Evolutionary conservation across 73 alveolate species (phyloP).

Genomic region (Effrenium voratum): DNA sequence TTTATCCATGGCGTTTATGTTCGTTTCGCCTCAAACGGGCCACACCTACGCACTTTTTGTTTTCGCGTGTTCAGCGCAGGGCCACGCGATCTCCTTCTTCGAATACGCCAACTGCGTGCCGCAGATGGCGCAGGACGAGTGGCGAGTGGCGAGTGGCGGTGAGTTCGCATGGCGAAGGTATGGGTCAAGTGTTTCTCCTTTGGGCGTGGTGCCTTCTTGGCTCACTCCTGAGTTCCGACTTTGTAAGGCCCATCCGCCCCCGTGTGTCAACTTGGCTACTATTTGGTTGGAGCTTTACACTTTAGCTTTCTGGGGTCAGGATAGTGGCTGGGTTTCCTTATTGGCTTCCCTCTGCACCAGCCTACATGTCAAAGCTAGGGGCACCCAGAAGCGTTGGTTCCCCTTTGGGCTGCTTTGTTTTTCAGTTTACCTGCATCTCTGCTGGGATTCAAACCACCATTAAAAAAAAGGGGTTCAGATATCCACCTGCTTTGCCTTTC

Average conservation of each 20-base stretch:
- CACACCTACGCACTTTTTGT: not conserved
- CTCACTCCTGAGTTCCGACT: too few species aligned
- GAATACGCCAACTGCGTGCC: conserved; percentile 63
- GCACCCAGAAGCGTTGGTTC: not conserved
- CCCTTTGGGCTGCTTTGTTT: not conserved
- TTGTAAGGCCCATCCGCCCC: too few species aligned
- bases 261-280: too few species aligned
- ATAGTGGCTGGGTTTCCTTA: not conserved
- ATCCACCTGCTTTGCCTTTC: not conserved
- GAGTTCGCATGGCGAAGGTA: too few species aligned
- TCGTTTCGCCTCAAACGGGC: too few species aligned
- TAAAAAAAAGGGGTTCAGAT: not conserved
- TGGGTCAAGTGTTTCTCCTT: too few species aligned
- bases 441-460: not conserved
- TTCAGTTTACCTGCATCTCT: not conserved
- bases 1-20: not conserved
- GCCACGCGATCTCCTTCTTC: conserved; percentile 85
- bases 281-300: too few species aligned
- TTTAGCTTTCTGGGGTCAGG: too few species aligned
- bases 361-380: not conserved
- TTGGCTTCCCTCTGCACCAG: not conserved
- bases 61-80: not conserved
- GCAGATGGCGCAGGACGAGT: conserved; percentile 42
- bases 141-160: too few species aligned
- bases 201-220: too few species aligned